Evolutionary conservation across 116 monocot species (phyloP), one percentile per base, ranked within the genome.

Genomic region (Iris pallida): DNA sequence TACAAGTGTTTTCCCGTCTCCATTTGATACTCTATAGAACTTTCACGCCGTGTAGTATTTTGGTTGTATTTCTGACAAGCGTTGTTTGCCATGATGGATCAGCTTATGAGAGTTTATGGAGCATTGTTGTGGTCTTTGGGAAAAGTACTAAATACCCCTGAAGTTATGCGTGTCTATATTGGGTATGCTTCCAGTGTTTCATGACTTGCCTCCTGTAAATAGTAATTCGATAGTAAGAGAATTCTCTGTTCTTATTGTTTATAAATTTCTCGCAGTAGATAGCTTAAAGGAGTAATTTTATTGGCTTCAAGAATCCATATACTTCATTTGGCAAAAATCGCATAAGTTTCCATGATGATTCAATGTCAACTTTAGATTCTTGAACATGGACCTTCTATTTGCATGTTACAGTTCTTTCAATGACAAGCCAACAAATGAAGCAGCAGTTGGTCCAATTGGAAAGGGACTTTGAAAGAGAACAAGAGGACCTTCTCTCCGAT

Each of bases 91-190:
- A 19, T 75, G 47, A 11, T 72, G 7, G 53, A 67, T 20, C 87
- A 94, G 94, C 81, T 94, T 41, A 94, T 94, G 94, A 90, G 94
- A 83, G 90, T 94, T 41, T 94, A 94, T 77, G 94, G 94, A 58
- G 94, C 94, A 63, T 72, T 90, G 47, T 83, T 90, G 87, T 94
- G 94, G 94, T 94, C 90, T 20, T 76, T 94, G 61, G 94, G 94
- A 30, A 94, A 94, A 76, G 94, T 94, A 61, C 75, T 94, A 47
- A 90, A 90, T 59, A 94, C 94, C 55, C 94, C 94, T 47, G 94
- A 94, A 59, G 94, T 94, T 56, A 76, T 79, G 74, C 94, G 94
- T 52, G 94, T 94, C 63, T 94, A 94, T 61, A 90, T 94, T 67
- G 94, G 90, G 94, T 93, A 83, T 61, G 57, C 45, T 51, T 4